Evolutionary conservation across 2,329 filamentous ascomycete species (phyloP).

Genomic region (Penicillium sp.): DNA sequence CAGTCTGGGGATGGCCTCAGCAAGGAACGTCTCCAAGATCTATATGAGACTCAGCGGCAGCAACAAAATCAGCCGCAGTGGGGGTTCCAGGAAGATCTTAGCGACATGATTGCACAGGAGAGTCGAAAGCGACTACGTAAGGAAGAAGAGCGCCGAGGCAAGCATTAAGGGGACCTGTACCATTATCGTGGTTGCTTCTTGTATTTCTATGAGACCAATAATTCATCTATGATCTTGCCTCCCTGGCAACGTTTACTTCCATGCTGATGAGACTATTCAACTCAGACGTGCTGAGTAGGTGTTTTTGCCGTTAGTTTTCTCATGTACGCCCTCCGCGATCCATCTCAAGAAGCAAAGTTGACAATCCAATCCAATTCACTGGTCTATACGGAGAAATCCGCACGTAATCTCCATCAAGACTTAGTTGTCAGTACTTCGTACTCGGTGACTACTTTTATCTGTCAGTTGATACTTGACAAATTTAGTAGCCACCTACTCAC

Average conservation of each 20-base stretch:
- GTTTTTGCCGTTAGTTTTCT: neutral
- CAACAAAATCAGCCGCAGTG: conserved; percentile 70
- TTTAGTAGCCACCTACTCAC: neutral
- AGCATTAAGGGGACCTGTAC: conserved; percentile 43
- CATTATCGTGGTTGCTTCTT: neutral
- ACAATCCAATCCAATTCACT: neutral
- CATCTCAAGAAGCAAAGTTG: neutral
- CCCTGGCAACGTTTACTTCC: neutral
- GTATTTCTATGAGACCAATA: neutral
- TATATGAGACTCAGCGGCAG: conserved; percentile 74
- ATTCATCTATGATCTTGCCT: conserved; percentile 1
- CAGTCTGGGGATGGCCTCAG: conserved; percentile 74
- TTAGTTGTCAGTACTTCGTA: too few relatives aligned
- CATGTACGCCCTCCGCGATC: neutral
- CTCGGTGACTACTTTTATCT: too few relatives aligned
- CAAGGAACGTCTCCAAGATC: conserved; percentile 78
- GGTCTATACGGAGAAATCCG: too few relatives aligned
- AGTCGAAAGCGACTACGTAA: conserved; percentile 86
- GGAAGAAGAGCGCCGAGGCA: conserved; percentile 75
- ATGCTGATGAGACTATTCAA: too few relatives aligned
- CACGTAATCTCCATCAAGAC: too few relatives aligned
- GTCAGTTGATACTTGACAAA: too few relatives aligned
- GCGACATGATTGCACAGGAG: conserved; percentile 94
- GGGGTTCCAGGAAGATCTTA: conserved; percentile 85
- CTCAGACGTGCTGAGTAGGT: neutral